These are phyloP conservation scores for Apiospora kogelbergensis DNA, from an alignment of 2,329 filamentous ascomycete species.

Conservation along the genomic window DNA sequence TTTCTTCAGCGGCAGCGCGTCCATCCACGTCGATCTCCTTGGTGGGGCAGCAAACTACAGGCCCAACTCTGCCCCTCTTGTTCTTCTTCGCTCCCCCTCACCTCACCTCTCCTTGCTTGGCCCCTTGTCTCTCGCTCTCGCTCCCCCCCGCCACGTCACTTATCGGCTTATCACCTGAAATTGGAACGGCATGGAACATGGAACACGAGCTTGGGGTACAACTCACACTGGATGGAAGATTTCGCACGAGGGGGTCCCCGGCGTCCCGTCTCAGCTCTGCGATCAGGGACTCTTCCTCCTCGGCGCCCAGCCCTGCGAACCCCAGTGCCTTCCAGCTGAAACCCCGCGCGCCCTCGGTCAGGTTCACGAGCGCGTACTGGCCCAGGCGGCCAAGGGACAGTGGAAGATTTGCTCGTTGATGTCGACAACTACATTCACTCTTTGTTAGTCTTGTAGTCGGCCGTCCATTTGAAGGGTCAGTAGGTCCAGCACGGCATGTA, in stretches of 20 bases:
- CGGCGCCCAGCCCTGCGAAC: background rate
- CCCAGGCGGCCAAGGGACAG: constrained; percentile 5
- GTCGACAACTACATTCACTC: constrained; percentile 4
- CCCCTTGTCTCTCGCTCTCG: too few species aligned
- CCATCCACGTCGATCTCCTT: background rate
- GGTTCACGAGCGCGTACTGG: constrained; percentile 9
- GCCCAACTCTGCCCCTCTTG: background rate
- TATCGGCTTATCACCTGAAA: background rate
- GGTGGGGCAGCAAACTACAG: background rate
- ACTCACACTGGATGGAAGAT: constrained; percentile 3
- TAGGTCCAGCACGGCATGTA: too few species aligned
- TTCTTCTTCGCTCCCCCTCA: background rate
- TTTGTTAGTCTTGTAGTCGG: background rate
- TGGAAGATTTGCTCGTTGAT: constrained; percentile 7
- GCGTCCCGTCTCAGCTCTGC: constrained; percentile 1
- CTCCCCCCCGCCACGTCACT: background rate
- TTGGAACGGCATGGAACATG: background rate
- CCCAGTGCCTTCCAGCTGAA: constrained; percentile 9
- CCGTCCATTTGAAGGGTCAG: background rate
- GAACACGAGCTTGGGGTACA: background rate
- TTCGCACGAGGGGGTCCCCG: background rate
- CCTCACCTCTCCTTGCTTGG: background rate
- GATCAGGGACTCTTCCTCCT: constrained; percentile 3
- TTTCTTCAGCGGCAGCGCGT: background rate
- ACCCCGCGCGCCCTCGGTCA: constrained; percentile 10